phyloP scores from a whole-genome alignment of 1,139 yeast genomes.

The Blastobotrys illinoisensis region DNA sequence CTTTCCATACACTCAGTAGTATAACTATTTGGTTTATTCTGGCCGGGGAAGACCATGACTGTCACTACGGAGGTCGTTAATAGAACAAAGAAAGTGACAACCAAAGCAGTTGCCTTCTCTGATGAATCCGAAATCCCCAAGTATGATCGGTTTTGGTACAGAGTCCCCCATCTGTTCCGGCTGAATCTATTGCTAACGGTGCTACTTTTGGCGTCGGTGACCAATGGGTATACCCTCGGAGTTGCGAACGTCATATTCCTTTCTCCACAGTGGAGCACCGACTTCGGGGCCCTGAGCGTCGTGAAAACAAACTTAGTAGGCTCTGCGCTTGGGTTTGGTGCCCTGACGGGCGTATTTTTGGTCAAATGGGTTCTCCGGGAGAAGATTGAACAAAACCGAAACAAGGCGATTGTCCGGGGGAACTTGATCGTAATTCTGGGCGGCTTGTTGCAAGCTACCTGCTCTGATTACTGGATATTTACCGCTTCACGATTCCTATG shows the following conservation, averaged over 20 bases:
- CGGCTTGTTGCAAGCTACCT: neutral
- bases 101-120: neutral
- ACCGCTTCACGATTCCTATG: conserved; percentile 2
- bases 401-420: neutral
- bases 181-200: neutral
- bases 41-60: neutral
- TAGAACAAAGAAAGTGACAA: neutral
- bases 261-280: conserved; percentile 1
- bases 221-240: conserved; percentile 7
- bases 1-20: no score
- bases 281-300: conserved; percentile 4
- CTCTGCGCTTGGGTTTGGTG: conserved; percentile 6
- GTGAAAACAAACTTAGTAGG: conserved; percentile 5
- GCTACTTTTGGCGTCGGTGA: conserved; percentile 2
- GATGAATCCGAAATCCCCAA: neutral
- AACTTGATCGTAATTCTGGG: conserved; percentile 1
- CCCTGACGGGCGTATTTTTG: neutral
- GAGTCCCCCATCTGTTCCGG: neutral
- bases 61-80: neutral
- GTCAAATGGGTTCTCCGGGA: neutral
- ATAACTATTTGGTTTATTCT: neutral
- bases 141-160: neutral
- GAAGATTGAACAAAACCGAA: neutral
- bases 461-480: conserved; percentile 5
- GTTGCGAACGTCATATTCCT: conserved; percentile 2